Conservation (phyloP, 352 stramenopile species). For the Globisporangium paroecandrum region DNA sequence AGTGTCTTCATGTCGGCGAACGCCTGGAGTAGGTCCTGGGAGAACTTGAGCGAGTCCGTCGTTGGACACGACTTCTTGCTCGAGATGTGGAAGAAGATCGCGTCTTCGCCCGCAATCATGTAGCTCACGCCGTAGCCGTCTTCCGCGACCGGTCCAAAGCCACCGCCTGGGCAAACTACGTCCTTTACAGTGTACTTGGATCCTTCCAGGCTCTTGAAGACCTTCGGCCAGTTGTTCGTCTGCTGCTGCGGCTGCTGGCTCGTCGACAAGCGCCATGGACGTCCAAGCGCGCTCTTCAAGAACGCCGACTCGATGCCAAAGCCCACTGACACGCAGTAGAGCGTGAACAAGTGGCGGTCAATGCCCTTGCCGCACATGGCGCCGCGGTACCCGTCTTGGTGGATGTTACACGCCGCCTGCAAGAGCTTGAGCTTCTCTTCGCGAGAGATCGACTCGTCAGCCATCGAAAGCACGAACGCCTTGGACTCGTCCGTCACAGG, state of each 20-base stretch:
- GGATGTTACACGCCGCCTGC: constrained; percentile 79
- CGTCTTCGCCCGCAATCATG: constrained; percentile 86
- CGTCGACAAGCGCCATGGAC: constrained; percentile 86
- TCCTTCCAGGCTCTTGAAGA: constrained; percentile 63
- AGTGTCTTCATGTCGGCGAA: constrained; percentile 79
- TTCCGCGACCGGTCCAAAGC: constrained; percentile 87
- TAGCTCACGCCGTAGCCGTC: constrained; percentile 91
- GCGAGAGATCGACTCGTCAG: constrained; percentile 53
- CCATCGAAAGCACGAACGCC: constrained; percentile 89
- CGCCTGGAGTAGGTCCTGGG: constrained; percentile 65
- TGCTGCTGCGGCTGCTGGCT: constrained; percentile 90
- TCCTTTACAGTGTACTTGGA: constrained; percentile 56
- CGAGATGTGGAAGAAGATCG: constrained; percentile 90
- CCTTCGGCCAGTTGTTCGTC: constrained; percentile 73
- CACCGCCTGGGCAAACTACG: constrained; percentile 71
- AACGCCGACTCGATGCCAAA: constrained; percentile 88
- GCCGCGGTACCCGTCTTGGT: constrained; percentile 90
- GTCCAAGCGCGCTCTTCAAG: constrained; percentile 79
- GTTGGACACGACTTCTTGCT: constrained; percentile 77
- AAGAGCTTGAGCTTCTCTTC: constrained; percentile 85
- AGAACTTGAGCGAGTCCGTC: constrained; percentile 83
- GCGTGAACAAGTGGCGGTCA: constrained; percentile 95
- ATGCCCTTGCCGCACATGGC: constrained; percentile 91
- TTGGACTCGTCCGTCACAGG: constrained; percentile 89
- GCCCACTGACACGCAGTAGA: constrained; percentile 89